Conservation (phyloP, 2,329 filamentous ascomycete genomes). For the Trematosphaeria pertusa region DNA sequence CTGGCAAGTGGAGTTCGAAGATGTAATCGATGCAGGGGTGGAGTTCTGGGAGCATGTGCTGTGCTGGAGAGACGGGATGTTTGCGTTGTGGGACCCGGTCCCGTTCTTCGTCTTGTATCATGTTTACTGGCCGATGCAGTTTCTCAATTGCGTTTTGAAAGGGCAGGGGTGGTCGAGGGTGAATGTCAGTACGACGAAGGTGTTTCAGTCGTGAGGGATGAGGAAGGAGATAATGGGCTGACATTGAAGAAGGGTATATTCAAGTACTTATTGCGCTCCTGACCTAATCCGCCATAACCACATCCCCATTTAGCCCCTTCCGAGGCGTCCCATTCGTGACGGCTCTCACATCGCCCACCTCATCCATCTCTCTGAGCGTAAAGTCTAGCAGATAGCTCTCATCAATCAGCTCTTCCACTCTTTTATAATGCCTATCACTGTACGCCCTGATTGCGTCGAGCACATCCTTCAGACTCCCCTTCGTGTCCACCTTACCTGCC, state of each 20-base stretch:
- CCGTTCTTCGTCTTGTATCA: conserved; percentile 61
- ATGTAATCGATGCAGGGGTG: conserved; percentile 30
- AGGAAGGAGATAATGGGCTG: no score
- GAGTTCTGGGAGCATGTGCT: conserved; percentile 52
- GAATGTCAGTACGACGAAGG: conserved; percentile 72
- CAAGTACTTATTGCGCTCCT: background rate
- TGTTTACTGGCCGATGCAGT: conserved; percentile 61
- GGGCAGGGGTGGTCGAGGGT: conserved; percentile 67
- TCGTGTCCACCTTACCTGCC: conserved; percentile 39
- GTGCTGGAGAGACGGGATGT: conserved; percentile 60
- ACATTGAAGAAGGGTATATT: conserved; percentile 4
- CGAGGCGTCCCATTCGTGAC: conserved; percentile 34
- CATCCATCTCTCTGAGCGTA: conserved; percentile 92
- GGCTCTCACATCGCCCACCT: conserved; percentile 51
- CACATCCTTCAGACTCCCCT: conserved; percentile 73
- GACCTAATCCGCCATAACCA: conserved; percentile 40
- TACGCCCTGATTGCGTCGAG: conserved; percentile 87
- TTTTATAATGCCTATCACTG: conserved; percentile 89
- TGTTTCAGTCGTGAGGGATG: conserved; percentile 50
- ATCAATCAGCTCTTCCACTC: conserved; percentile 87
- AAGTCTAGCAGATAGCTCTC: conserved; percentile 96
- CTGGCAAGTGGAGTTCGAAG: conserved; percentile 21
- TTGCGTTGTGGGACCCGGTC: conserved; percentile 56
- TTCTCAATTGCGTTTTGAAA: conserved; percentile 54
- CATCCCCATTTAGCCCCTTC: conserved; percentile 31